Evolutionary conservation across 345 rosid species (phyloP).

Genomic region (Hibiscus mutabilis): DNA sequence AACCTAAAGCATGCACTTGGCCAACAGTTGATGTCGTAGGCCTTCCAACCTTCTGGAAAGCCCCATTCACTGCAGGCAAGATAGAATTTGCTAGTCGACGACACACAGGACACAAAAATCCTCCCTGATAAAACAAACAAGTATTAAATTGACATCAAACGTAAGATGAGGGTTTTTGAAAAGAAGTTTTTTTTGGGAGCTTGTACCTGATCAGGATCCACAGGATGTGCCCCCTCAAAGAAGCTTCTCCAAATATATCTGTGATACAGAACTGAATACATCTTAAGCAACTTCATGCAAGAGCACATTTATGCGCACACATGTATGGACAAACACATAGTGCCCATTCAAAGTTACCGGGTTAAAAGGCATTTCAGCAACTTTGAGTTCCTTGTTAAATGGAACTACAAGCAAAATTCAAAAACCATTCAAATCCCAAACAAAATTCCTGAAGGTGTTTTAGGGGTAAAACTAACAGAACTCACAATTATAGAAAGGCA

Average conservation of each 20-base stretch:
- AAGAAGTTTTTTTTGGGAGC: not conserved
- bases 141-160: slow-evolving; percentile 1
- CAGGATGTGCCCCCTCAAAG: slow-evolving; percentile 86
- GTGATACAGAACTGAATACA: slow-evolving; percentile 22
- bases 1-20: slow-evolving; percentile 9
- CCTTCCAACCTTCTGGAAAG: slow-evolving; percentile 39
- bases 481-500: not conserved
- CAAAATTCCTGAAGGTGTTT: slow-evolving; percentile 5
- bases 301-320: too few species aligned
- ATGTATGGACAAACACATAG: slow-evolving; percentile 5
- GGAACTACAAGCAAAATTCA: not conserved
- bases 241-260: slow-evolving; percentile 61
- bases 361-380: not conserved
- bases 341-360: not conserved
- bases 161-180: not conserved
- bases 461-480: not conserved
- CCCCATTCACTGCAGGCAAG: slow-evolving; percentile 58
- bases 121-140: slow-evolving; percentile 56
- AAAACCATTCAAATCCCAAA: slow-evolving; percentile 5
- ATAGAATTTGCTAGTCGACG: slow-evolving; percentile 82
- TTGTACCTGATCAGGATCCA: slow-evolving; percentile 73
- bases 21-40: slow-evolving; percentile 29
- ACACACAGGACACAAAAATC: slow-evolving; percentile 93
- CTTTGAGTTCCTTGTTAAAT: not conserved
- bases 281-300: slow-evolving; percentile 7